Percentiles rank a stretch among this genome's conserved stretches.
Evolutionary conservation across 352 stramenopile genomes (phyloP).

Genomic region (Phytophthora brassicae): DNA sequence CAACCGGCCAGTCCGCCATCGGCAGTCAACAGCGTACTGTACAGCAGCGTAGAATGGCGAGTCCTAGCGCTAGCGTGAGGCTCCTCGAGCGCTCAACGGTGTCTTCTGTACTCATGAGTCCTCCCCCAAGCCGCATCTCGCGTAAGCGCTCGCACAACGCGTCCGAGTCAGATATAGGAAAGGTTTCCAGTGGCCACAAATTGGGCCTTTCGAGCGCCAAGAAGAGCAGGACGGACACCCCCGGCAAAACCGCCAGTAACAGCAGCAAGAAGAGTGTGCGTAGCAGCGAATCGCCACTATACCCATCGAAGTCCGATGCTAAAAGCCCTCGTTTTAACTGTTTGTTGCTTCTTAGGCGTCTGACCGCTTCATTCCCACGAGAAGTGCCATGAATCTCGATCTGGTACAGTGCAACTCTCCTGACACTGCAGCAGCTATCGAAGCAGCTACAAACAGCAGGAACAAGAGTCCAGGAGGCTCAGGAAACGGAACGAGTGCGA

Average conservation of each 20-base stretch:
- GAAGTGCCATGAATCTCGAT: conserved; percentile 86
- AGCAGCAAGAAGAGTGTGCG: conserved; percentile 35
- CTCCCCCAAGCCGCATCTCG: conserved; percentile 14
- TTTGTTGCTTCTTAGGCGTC: conserved; percentile 35
- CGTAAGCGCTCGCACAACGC: conserved; percentile 33
- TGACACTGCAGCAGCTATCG: conserved; percentile 48
- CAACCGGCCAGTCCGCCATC: conserved; percentile 15
- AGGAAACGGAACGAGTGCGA: conserved; percentile 6
- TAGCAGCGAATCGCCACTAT: background rate
- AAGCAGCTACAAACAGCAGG: conserved; percentile 29
- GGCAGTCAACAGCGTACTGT: background rate
- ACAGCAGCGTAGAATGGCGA: conserved; percentile 23
- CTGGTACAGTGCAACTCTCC: conserved; percentile 72
- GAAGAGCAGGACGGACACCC: conserved; percentile 32
- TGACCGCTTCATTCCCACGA: conserved; percentile 86
- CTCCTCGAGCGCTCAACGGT: conserved; percentile 1
- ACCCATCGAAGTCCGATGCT: background rate
- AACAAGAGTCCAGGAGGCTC: conserved; percentile 29
- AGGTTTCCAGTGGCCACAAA: conserved; percentile 19
- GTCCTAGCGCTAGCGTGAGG: conserved; percentile 18
- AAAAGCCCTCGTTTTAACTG: conserved; percentile 11
- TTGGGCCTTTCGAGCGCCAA: conserved; percentile 31
- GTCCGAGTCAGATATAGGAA: conserved; percentile 24
- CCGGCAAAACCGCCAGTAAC: conserved; percentile 11
- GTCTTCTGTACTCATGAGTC: conserved; percentile 18